Conservation (phyloP, 2,329 filamentous ascomycete genomes). For the Pseudogymnoascus destructans region DNA sequence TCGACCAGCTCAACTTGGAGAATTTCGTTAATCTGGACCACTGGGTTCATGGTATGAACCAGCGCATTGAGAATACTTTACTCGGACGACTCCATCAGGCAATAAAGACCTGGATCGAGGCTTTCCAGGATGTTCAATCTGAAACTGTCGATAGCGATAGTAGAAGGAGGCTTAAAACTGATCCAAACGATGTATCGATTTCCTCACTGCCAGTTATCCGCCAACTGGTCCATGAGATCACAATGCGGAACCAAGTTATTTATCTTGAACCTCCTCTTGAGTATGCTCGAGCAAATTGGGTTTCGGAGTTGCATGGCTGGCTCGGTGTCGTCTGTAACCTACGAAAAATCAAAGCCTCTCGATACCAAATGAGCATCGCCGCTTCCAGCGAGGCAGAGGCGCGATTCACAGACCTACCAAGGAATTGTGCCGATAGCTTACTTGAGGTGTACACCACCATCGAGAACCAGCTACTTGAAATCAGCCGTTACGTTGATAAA, state of each 20-base stretch:
- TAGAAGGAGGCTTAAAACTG: constrained; percentile 35
- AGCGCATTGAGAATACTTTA: constrained; percentile 68
- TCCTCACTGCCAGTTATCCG: constrained; percentile 48
- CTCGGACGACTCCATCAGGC: constrained; percentile 73
- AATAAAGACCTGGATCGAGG: constrained; percentile 73
- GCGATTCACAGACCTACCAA: constrained; percentile 74
- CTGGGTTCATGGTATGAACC: constrained; percentile 83
- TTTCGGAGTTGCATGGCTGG: constrained; percentile 85
- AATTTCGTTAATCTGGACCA: constrained; percentile 85
- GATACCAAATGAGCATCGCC: constrained; percentile 81
- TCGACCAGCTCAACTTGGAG: constrained; percentile 93
- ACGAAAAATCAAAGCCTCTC: constrained; percentile 84
- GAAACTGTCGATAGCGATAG: constrained; percentile 34
- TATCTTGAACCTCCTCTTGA: constrained; percentile 90
- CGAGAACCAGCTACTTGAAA: constrained; percentile 67
- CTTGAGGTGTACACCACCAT: constrained; percentile 70
- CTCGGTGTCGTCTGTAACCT: constrained; percentile 84
- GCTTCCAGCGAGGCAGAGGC: constrained; percentile 50
- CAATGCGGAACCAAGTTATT: constrained; percentile 96
- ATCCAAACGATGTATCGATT: constrained; percentile 28
- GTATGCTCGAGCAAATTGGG: constrained; percentile 86
- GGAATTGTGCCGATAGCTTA: constrained; percentile 67
- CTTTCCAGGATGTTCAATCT: constrained; percentile 53
- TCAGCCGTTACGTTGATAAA: constrained; percentile 83
- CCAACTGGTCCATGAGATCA: constrained; percentile 75